phyloP scores from a whole-genome alignment of 164 flowering plant species.

The Tetracentron sinense region DNA sequence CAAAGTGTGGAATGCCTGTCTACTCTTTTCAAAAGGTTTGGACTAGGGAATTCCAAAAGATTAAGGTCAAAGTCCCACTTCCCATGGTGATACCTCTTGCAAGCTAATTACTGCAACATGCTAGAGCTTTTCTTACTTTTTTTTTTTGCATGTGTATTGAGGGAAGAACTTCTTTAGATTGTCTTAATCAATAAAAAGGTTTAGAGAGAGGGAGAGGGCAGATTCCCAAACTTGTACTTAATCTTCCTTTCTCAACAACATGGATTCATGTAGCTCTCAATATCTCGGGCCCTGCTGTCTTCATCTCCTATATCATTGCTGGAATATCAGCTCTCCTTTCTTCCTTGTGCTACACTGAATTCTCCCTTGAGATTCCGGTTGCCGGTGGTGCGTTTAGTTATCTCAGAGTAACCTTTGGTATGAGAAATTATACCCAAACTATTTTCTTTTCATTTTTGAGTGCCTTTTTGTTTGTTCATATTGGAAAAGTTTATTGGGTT shows the following conservation, averaged over 20 bases:
- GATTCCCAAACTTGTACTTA: too few relatives aligned
- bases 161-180: slow-evolving; percentile 10
- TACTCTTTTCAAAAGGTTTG: slow-evolving; percentile 24
- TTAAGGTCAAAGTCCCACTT: slow-evolving; percentile 35
- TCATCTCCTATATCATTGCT: slow-evolving; percentile 73
- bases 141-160: background rate
- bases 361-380: slow-evolving; percentile 78
- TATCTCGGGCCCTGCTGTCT: slow-evolving; percentile 73
- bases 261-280: slow-evolving; percentile 44
- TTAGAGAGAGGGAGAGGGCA: background rate
- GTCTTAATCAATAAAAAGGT: slow-evolving; percentile 23
- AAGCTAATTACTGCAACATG: slow-evolving; percentile 19
- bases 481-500: too few relatives aligned
- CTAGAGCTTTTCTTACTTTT: slow-evolving; percentile 17
- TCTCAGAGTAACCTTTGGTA: slow-evolving; percentile 85
- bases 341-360: slow-evolving; percentile 89
- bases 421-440: background rate
- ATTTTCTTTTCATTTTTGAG: background rate
- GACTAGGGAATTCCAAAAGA: slow-evolving; percentile 28
- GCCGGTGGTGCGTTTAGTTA: slow-evolving; percentile 98
- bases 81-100: slow-evolving; percentile 29
- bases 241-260: too few relatives aligned
- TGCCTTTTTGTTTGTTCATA: slow-evolving; percentile 1
- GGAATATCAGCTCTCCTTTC: slow-evolving; percentile 88
- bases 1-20: slow-evolving; percentile 31